Evolutionary conservation across 2,329 filamentous ascomycete genomes (phyloP).

Genomic region (Lachnellula willkommii): DNA sequence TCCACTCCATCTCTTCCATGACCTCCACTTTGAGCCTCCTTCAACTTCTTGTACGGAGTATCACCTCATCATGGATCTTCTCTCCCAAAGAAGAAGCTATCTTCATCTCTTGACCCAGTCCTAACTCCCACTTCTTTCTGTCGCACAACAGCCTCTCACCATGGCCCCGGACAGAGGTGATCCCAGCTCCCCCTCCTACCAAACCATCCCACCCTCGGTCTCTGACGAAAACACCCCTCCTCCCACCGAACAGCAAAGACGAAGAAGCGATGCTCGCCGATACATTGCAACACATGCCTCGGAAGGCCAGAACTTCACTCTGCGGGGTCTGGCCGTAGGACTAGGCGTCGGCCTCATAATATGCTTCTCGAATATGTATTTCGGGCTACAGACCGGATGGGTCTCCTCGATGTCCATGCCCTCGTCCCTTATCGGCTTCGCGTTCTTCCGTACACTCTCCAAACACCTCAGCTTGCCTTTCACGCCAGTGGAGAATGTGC

Average conservation of each 20-base stretch:
- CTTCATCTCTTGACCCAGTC: not conserved
- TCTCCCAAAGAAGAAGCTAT: not conserved
- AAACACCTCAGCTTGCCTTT: conserved; percentile 74
- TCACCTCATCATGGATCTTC: not conserved
- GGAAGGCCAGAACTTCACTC: conserved; percentile 67
- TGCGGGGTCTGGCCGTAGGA: conserved; percentile 73
- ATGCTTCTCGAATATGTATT: conserved; percentile 97
- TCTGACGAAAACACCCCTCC: conserved; percentile 10
- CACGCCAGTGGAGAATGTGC: conserved; percentile 89
- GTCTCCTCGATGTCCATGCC: conserved; percentile 94
- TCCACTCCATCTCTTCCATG: too few species aligned
- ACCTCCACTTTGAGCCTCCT: too few species aligned
- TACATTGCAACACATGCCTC: conserved; percentile 28
- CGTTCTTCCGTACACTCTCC: conserved; percentile 77
- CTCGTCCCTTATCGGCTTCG: conserved; percentile 87
- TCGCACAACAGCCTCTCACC: not conserved
- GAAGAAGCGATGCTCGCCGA: conserved; percentile 24
- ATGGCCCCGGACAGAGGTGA: conserved; percentile 26
- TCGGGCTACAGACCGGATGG: conserved; percentile 85
- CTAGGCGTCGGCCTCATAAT: conserved; percentile 83
- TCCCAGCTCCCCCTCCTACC: conserved; percentile 16
- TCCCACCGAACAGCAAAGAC: conserved; percentile 13
- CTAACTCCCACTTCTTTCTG: not conserved
- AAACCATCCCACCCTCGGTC: conserved; percentile 16
- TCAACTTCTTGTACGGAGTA: too few species aligned